Conservation (phyloP, 2,329 filamentous ascomycete species). For the Colletotrichum tropicicola region DNA sequence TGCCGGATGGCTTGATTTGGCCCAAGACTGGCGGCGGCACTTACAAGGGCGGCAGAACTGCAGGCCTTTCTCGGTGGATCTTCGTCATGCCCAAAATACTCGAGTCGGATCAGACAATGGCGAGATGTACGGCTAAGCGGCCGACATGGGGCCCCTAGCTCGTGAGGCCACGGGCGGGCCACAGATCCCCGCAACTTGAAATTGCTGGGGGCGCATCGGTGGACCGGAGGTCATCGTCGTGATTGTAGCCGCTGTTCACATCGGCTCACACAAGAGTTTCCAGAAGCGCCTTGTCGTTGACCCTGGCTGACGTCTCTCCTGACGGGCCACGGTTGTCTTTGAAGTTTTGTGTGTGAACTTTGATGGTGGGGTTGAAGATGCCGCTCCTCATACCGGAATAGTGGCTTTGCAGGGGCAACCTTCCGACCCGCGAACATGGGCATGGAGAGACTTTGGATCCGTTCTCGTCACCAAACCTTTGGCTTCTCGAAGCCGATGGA, state of each 20-base stretch:
- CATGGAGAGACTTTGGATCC: not conserved
- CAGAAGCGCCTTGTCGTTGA: not conserved
- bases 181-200: not conserved
- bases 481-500: conserved; percentile 6
- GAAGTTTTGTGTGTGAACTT: not conserved
- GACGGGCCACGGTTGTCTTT: not conserved
- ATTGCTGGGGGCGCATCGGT: not conserved
- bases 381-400: not conserved
- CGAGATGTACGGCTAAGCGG: not conserved
- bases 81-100: not conserved
- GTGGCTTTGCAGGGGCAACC: not conserved
- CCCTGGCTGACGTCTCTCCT: too few species aligned
- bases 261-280: too few species aligned
- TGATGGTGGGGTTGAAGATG: conserved; percentile 4
- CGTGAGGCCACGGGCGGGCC: not conserved
- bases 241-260: too few species aligned
- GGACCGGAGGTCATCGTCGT: not conserved
- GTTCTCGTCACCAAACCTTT: not conserved
- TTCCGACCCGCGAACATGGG: not conserved
- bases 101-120: not conserved
- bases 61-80: not conserved
- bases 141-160: not conserved
- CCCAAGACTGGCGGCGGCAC: not conserved
- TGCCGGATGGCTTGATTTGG: not conserved
- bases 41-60: not conserved